Conservation (phyloP, 1,284 basidiomycete genomes). For the Hypsizygus ulmarius region DNA sequence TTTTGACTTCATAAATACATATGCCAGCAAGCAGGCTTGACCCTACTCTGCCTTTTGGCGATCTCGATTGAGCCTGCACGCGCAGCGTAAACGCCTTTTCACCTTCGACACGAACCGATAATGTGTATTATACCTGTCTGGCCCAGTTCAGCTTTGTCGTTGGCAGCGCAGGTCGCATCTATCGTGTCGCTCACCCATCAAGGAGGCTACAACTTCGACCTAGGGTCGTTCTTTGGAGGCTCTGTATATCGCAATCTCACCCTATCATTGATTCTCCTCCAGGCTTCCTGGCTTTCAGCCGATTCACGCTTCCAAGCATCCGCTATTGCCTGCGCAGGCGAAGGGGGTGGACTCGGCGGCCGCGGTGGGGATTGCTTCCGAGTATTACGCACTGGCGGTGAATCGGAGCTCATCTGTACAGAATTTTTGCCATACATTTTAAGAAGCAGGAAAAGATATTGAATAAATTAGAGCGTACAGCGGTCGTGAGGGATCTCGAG, state of each 20-base stretch:
- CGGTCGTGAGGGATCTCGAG: conserved; percentile 32
- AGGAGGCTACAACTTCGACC: conserved; percentile 44
- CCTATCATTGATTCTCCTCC: conserved; percentile 54
- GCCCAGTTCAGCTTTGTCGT: conserved; percentile 1
- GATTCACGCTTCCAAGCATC: conserved; percentile 64
- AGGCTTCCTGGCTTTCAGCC: conserved; percentile 52
- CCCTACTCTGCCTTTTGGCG: background rate
- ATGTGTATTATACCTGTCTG: background rate
- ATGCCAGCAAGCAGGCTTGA: conserved; percentile 1
- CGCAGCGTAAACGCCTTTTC: background rate
- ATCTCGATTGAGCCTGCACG: background rate
- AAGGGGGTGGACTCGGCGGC: conserved; percentile 33
- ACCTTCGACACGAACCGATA: background rate
- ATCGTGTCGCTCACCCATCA: conserved; percentile 19
- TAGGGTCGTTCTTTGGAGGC: conserved; percentile 32
- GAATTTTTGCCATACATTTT: conserved; percentile 30
- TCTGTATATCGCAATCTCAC: conserved; percentile 38
- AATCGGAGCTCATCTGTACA: conserved; percentile 44
- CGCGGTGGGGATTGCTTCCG: conserved; percentile 35
- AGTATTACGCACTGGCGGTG: conserved; percentile 36
- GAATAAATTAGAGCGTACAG: conserved; percentile 35
- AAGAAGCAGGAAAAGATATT: conserved; percentile 25
- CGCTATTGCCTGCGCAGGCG: conserved; percentile 61
- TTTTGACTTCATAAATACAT: conserved; percentile 14
- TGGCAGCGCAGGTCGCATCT: background rate